phyloP scores from a whole-genome alignment of 768 basidiomycete species.

The Boletus patriciae region DNA sequence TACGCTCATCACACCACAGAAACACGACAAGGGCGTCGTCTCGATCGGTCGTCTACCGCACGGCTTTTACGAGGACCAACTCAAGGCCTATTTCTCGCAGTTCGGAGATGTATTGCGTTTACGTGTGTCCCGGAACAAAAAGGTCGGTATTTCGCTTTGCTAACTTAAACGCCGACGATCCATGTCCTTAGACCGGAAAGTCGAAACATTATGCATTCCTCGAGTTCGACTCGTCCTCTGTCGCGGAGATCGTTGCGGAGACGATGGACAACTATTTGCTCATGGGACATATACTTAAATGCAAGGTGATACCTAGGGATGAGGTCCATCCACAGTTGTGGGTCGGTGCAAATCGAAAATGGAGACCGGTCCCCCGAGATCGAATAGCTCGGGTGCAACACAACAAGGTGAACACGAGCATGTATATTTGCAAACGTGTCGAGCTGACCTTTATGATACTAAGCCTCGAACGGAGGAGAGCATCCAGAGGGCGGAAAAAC shows the following conservation, averaged over 20 bases:
- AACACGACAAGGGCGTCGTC: conserved; percentile 78
- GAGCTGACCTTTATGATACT: conserved; percentile 6
- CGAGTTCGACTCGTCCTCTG: conserved; percentile 86
- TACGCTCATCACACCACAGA: conserved; percentile 25
- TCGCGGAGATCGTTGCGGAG: conserved; percentile 93
- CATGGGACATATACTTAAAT: conserved; percentile 89
- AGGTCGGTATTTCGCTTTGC: conserved; percentile 46
- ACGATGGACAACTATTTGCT: conserved; percentile 99
- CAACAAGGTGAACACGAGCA: conserved; percentile 67
- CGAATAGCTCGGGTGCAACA: conserved; percentile 71
- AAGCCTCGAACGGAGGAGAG: conserved; percentile 76
- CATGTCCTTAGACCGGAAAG: conserved; percentile 68
- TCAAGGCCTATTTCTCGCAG: conserved; percentile 90
- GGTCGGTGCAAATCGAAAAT: conserved; percentile 96
- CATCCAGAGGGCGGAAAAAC: conserved; percentile 59
- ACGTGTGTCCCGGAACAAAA: conserved; percentile 91
- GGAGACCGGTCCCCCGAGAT: conserved; percentile 71
- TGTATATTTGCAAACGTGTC: neutral
- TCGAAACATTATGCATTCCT: conserved; percentile 98
- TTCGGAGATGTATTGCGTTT: conserved; percentile 89
- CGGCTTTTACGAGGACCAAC: conserved; percentile 96
- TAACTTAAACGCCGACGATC: neutral
- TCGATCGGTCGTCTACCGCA: conserved; percentile 92
- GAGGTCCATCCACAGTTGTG: conserved; percentile 91
- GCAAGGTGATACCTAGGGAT: conserved; percentile 87